A percentile compares a stretch with the other conserved stretches of the same genome.
Evolutionary conservation across 1,139 yeast species (phyloP).

Genomic region (Kodamaea derodonti): DNA sequence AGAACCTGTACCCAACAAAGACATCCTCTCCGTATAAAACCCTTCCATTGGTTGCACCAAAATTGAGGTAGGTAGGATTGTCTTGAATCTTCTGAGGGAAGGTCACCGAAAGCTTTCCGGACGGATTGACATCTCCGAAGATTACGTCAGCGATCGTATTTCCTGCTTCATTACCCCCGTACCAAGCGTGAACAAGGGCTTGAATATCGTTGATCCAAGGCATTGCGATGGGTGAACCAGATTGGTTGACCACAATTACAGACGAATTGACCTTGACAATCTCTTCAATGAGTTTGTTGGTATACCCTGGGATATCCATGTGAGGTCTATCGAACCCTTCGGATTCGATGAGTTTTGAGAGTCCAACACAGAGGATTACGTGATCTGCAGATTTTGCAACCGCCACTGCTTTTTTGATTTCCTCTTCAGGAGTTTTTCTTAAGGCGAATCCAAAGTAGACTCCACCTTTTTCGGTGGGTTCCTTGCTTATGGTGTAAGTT

Average conservation of each 20-base stretch:
- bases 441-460: constrained; percentile 26
- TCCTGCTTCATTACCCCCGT: constrained; percentile 31
- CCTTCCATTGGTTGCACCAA: constrained; percentile 33
- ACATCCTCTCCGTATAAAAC: constrained; percentile 55
- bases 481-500: constrained; percentile 30
- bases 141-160: constrained; percentile 26
- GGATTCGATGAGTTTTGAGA: constrained; percentile 46
- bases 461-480: constrained; percentile 26
- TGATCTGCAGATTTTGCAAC: constrained; percentile 43
- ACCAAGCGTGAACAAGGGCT: constrained; percentile 50
- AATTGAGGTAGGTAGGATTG: constrained; percentile 21
- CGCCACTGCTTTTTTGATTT: constrained; percentile 37
- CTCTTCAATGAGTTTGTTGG: constrained; percentile 43
- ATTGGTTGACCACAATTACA: constrained; percentile 53
- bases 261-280: constrained; percentile 48
- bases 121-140: constrained; percentile 27
- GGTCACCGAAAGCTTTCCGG: constrained; percentile 23
- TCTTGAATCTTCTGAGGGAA: constrained; percentile 22
- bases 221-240: constrained; percentile 61
- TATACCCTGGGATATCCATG: constrained; percentile 32
- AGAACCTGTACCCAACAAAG: constrained; percentile 58
- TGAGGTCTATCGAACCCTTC: constrained; percentile 12
- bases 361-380: constrained; percentile 42
- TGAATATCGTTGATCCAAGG: constrained; percentile 52
- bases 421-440: constrained; percentile 22